phyloP scores from a whole-genome alignment of 176 grass and related monocot genomes.

The Triticum dicoccoides region DNA sequence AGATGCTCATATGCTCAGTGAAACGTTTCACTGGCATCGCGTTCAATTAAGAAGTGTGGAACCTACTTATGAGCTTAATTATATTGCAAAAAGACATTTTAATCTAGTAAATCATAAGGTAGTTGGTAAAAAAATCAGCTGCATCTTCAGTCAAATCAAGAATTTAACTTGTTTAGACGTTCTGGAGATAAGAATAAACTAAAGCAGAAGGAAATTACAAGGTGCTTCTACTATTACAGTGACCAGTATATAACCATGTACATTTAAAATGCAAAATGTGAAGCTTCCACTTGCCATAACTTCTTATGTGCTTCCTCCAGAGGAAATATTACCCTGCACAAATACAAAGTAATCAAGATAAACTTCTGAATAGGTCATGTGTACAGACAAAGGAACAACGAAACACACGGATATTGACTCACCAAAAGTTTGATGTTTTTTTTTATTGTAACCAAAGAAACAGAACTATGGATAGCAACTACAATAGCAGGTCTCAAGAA shows the following conservation, averaged over 20 bases:
- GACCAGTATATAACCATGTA: slow-evolving; percentile 1
- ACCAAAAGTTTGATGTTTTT: slow-evolving; percentile 24
- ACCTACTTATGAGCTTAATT: slow-evolving; percentile 8
- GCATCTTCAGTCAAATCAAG: background rate
- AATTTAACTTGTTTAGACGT: slow-evolving; percentile 11
- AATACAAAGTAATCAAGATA: slow-evolving; percentile 17
- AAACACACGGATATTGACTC: background rate
- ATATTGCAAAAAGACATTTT: slow-evolving; percentile 20
- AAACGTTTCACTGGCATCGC: background rate
- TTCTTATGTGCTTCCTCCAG: slow-evolving; percentile 30
- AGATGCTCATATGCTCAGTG: background rate
- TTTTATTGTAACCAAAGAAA: slow-evolving; percentile 1
- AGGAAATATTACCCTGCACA: slow-evolving; percentile 25
- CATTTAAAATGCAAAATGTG: slow-evolving; percentile 2
- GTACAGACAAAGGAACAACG: background rate
- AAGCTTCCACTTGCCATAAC: slow-evolving; percentile 4
- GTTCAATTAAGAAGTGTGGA: slow-evolving; percentile 16
- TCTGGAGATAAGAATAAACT: background rate
- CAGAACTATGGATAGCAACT: slow-evolving; percentile 1
- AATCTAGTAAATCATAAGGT: slow-evolving; percentile 1
- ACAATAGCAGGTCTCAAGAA: slow-evolving; percentile 19
- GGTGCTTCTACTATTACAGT: slow-evolving; percentile 36
- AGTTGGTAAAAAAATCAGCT: background rate
- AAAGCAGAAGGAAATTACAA: slow-evolving; percentile 3
- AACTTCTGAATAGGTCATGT: background rate